Evolutionary conservation across 768 basidiomycete genomes (phyloP).

Genomic region (Nidularia pulvinata): DNA sequence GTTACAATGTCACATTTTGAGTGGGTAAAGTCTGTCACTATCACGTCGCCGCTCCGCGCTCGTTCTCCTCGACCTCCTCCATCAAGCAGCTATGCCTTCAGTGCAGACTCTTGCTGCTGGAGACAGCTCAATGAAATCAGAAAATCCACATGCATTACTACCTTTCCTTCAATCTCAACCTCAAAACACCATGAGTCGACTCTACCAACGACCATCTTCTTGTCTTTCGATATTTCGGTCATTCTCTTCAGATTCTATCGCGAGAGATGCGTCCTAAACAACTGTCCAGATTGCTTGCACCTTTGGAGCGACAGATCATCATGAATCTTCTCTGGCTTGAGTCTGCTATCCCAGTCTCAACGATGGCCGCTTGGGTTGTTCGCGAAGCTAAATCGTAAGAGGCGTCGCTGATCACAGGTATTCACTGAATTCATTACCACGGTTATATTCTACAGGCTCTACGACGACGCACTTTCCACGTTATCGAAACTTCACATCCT

Average conservation of each 20-base stretch:
- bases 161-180: slow-evolving; percentile 84
- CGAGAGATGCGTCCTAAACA: slow-evolving; percentile 14
- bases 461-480: slow-evolving; percentile 66
- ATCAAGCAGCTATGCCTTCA: slow-evolving; percentile 20
- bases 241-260: slow-evolving; percentile 12
- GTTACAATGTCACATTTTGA: too few species aligned
- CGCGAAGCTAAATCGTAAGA: slow-evolving; percentile 68
- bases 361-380: slow-evolving; percentile 77
- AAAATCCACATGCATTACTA: slow-evolving; percentile 62
- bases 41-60: too few species aligned
- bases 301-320: slow-evolving; percentile 81
- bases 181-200: slow-evolving; percentile 70
- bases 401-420: slow-evolving; percentile 3
- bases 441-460: slow-evolving; percentile 46
- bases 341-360: slow-evolving; percentile 59
- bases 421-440: slow-evolving; percentile 4
- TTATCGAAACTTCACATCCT: slow-evolving; percentile 73
- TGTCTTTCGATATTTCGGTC: slow-evolving; percentile 91
- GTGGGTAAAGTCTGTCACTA: too few species aligned
- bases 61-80: too few species aligned
- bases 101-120: slow-evolving; percentile 20
- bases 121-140: slow-evolving; percentile 18
- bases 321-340: slow-evolving; percentile 93
- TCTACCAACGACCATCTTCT: slow-evolving; percentile 86
- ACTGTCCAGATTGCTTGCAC: slow-evolving; percentile 61